phyloP scores from a whole-genome alignment of 2,329 filamentous ascomycete genomes.

The Microdochium nivale region DNA sequence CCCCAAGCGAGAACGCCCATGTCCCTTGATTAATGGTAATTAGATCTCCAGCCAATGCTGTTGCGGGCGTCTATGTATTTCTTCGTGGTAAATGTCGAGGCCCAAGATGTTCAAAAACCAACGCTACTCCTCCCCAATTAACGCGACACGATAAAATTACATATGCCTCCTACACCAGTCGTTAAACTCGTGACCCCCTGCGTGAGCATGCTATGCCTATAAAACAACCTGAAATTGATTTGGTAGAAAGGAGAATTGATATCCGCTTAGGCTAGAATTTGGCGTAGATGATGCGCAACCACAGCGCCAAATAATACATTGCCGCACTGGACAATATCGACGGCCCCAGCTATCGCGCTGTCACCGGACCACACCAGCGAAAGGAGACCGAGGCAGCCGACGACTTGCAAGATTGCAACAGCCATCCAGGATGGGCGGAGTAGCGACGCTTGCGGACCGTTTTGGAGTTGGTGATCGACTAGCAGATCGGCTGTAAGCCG shows the following conservation, averaged over 20 bases:
- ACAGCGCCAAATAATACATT: background rate
- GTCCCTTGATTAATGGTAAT: too few species aligned
- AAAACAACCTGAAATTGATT: background rate
- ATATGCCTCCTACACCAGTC: too few species aligned
- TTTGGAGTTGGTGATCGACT: slow-evolving; percentile 14
- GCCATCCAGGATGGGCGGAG: background rate
- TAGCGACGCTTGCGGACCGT: slow-evolving; percentile 10
- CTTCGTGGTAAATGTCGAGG: too few species aligned
- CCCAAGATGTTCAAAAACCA: too few species aligned
- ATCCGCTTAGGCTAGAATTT: background rate
- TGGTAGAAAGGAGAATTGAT: background rate
- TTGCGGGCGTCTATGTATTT: too few species aligned
- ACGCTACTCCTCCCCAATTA: too few species aligned
- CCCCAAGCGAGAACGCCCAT: too few species aligned
- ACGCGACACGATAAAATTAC: too few species aligned
- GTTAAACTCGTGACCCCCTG: too few species aligned
- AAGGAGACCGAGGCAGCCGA: background rate
- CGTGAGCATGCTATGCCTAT: background rate
- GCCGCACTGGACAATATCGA: background rate
- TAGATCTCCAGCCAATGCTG: too few species aligned
- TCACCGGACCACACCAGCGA: background rate
- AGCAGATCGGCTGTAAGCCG: slow-evolving; percentile 19
- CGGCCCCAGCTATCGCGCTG: background rate
- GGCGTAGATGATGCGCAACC: background rate
- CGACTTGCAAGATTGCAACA: background rate